phyloP scores from a whole-genome alignment of 805 yeast species.

The Candida manassasensis region DNA sequence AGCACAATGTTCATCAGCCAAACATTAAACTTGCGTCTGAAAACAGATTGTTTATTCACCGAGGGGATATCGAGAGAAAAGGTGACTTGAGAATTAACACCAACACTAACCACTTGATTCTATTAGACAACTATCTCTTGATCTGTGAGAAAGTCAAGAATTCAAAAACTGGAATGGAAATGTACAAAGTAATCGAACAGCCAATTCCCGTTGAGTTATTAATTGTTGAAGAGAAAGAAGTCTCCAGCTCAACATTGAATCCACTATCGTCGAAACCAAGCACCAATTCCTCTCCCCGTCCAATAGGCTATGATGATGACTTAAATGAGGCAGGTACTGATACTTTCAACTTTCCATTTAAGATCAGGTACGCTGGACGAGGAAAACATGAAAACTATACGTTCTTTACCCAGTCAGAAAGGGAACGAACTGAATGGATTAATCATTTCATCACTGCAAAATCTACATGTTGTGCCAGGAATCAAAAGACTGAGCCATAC shows the following conservation, averaged over 20 bases:
- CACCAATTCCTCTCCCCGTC: slow-evolving; percentile 4
- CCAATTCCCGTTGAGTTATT: slow-evolving; percentile 62
- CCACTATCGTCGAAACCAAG: background rate
- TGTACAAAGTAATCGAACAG: slow-evolving; percentile 43
- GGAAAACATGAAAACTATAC: slow-evolving; percentile 54
- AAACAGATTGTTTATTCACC: slow-evolving; percentile 50
- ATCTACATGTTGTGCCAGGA: slow-evolving; percentile 18
- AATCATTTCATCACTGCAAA: slow-evolving; percentile 15
- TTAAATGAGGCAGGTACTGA: slow-evolving; percentile 21
- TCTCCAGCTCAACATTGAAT: slow-evolving; percentile 10
- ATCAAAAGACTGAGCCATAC: slow-evolving; percentile 47
- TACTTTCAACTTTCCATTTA: slow-evolving; percentile 40
- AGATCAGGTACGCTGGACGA: slow-evolving; percentile 50
- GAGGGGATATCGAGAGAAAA: slow-evolving; percentile 57
- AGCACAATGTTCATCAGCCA: slow-evolving; percentile 36
- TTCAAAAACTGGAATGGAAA: slow-evolving; percentile 24
- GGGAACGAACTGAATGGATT: slow-evolving; percentile 59
- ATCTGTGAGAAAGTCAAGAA: slow-evolving; percentile 54
- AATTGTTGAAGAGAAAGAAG: slow-evolving; percentile 41
- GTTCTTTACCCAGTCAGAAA: slow-evolving; percentile 41
- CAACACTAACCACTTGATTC: slow-evolving; percentile 45
- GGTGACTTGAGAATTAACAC: slow-evolving; percentile 64
- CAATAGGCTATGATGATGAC: slow-evolving; percentile 3
- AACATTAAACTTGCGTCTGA: slow-evolving; percentile 50
- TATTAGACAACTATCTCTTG: slow-evolving; percentile 67